Evolutionary conservation across 169 alveolate genomes (phyloP), one percentile per base, ranked within the genome.

Genomic region (Eimeria praecox): DNA sequence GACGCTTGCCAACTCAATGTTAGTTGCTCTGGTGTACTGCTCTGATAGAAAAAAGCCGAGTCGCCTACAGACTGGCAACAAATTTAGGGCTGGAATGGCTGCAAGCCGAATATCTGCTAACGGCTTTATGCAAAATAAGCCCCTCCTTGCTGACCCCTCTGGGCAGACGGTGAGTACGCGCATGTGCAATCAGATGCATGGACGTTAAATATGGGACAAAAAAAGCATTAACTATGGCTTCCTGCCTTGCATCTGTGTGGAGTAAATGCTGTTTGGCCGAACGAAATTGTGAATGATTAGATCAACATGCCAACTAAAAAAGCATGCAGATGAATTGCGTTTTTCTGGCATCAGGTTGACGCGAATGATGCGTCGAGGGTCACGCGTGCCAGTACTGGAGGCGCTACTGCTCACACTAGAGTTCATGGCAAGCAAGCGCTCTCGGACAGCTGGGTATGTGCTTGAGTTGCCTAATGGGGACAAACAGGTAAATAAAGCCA

Each of bases 361-460:
- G 24, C 93, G 93, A n/a, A 89, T 56, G 95, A 44, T 92, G 49
- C 91, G 77, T 44, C 73, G 69, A 42, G 95, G 95, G 54, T 38
- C 80, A 40, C 83, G 85, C 30, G 95, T 92, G 33, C 88, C 95
- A 16, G 27, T 52, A 35, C 82, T 83, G 64, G 95, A 92, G 54
- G 82, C 95, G 71, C 92, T 92, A 35, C 44, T 82, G 83, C 95
- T 92, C 56, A 44, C 95, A 0, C 64, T 83, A 18, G 95, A 92
- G 73, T 92, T 92, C 40, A 75, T 92, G 92, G 80, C 95, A 27
- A 92, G 95, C 91, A 77, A 83, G 71, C 90, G 95, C 40, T 64
- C 86, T 42, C 88, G 95, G 49, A 44, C 95, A 46, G 95, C 95
- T 56, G 95, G 95, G 69, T 92, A 92, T 78, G 91, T 92, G 78